A percentile compares a stretch with the other conserved stretches of the same genome.
Conservation (phyloP, 164 flowering plant genomes). For the Buxus sempervirens region DNA sequence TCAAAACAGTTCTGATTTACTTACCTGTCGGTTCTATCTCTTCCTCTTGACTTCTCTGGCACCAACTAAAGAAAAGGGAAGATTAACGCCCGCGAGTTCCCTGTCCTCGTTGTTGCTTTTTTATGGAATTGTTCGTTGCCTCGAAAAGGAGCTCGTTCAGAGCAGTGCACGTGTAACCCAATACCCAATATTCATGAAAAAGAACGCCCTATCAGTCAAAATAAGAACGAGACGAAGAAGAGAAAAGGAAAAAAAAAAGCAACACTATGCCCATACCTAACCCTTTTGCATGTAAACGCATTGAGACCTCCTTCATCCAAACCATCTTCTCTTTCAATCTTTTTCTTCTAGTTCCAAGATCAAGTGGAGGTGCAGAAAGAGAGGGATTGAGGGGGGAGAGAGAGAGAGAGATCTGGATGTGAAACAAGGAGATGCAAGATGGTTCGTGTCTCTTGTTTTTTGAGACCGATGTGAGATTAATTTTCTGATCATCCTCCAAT, state of each 20-base stretch:
- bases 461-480: background rate
- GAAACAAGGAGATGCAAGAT: slow-evolving; percentile 9
- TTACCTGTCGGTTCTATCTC: no score
- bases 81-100: slow-evolving; percentile 6
- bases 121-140: slow-evolving; percentile 37
- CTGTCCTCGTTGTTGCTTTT: slow-evolving; percentile 19
- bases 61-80: background rate
- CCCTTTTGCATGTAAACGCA: slow-evolving; percentile 8
- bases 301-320: slow-evolving; percentile 2
- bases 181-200: slow-evolving; percentile 38
- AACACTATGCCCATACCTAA: slow-evolving; percentile 34
- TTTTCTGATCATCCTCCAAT: background rate
- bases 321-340: background rate
- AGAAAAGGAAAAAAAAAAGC: background rate
- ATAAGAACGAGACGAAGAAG: slow-evolving; percentile 5
- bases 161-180: slow-evolving; percentile 67
- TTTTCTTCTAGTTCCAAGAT: background rate
- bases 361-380: no score
- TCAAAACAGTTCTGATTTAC: no score
- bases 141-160: slow-evolving; percentile 61
- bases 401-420: slow-evolving; percentile 9
- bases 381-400: background rate
- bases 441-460: background rate
- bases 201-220: slow-evolving; percentile 8
- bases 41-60: no score